Base-by-base conservation (phyloP, 2,329 filamentous ascomycete species). In the Daldinia eschscholtzii region DNA sequence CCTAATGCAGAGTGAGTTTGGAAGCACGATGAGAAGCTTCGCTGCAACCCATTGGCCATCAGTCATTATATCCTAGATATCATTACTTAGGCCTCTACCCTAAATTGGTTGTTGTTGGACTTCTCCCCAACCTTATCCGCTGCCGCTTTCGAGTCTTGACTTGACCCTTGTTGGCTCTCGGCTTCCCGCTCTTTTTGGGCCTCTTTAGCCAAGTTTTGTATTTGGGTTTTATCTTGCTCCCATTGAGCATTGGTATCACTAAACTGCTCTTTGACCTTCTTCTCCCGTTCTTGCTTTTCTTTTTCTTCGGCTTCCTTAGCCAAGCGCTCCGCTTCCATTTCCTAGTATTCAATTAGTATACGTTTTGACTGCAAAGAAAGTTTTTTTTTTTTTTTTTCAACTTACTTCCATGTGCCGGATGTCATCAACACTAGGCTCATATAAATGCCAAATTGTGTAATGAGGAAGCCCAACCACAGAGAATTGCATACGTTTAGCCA, bases 401-500 rank as follows among this genome's bases (percentile, higher is more conserved):
- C 83, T 67, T 80, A 90, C 89, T 84, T 94, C 95, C 96, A 99
- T 99, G 77, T 98, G 96, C 67, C 92, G 91, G 70, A 98, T 93
- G 76, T 99, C 96, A 77, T 99, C 96, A 15, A 98, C 93, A 76
- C 93, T 97, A n/a, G 96, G 96, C 81, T 99, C 96, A 83, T 99
- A 99, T 76, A 99, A 86, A 90, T 99, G 96, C 96, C 96, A 99
- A 72, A 99, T 98, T 0, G 94, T 97, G 81, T 99, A 99, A 79
- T 99, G 96, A 6, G 96, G 96, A 53, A 99, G 86, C 35, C 96
- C 96, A 65, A 99, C 92, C 18, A 99, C 96, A 0, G 94, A 97
- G 78, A 93, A 98, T 67, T 92, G 87, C 96, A 99, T 98, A 67
- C 93, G 91, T 80, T 93, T 96, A 15, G 96, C 93, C 96, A 99